Conservation (phyloP, 2,329 filamentous ascomycete species). For the Mycogone perniciosa region DNA sequence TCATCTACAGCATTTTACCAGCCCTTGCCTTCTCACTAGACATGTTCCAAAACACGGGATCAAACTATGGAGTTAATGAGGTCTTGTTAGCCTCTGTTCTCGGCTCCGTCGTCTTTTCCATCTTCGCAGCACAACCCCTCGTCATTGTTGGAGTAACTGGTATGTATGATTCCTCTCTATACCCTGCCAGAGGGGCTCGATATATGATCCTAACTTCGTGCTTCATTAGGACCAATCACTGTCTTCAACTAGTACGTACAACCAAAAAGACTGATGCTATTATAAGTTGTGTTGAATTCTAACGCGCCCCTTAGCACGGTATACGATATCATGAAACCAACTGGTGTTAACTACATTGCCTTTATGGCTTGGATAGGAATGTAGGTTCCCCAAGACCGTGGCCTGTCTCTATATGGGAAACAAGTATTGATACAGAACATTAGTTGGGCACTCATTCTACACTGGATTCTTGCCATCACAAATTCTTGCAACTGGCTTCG, state of each 20-base stretch:
- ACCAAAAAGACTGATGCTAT: not conserved
- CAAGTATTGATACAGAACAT: slow-evolving; percentile 2
- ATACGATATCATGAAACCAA: slow-evolving; percentile 76
- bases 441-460: slow-evolving; percentile 77
- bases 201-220: not conserved
- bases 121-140: slow-evolving; percentile 76
- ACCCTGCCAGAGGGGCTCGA: too few relatives aligned
- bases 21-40: slow-evolving; percentile 85
- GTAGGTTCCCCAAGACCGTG: slow-evolving; percentile 32
- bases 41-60: slow-evolving; percentile 84
- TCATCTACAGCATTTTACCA: slow-evolving; percentile 62
- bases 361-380: slow-evolving; percentile 93
- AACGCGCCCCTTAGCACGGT: slow-evolving; percentile 53
- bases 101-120: slow-evolving; percentile 71
- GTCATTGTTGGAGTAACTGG: slow-evolving; percentile 89
- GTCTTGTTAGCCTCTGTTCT: slow-evolving; percentile 81
- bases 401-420: not conserved
- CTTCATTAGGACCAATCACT: slow-evolving; percentile 64
- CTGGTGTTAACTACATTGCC: slow-evolving; percentile 72
- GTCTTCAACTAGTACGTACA: slow-evolving; percentile 74
- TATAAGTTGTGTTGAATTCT: slow-evolving; percentile 5
- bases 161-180: slow-evolving; percentile 14
- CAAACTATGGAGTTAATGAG: slow-evolving; percentile 85
- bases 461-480: slow-evolving; percentile 75
- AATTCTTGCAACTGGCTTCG: slow-evolving; percentile 85